Percentiles rank a stretch among this genome's conserved stretches.
Conservation (phyloP, 345 rosid genomes). For the Barbarea vulgaris region DNA sequence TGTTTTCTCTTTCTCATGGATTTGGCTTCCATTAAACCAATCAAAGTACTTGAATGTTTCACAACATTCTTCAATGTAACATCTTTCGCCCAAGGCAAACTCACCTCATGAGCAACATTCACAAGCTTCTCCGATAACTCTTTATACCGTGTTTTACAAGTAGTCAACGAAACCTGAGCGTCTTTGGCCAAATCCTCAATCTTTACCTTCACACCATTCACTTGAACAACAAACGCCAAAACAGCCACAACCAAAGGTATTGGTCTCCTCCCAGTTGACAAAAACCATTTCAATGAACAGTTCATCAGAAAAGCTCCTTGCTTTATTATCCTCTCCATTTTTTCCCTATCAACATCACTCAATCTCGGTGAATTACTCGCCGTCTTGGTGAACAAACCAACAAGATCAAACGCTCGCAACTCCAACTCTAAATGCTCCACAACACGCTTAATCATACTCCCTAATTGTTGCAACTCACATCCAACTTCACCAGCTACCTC, state of each 20-base stretch:
- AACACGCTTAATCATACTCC: slow-evolving; percentile 68
- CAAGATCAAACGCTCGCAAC: slow-evolving; percentile 60
- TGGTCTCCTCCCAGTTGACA: slow-evolving; percentile 77
- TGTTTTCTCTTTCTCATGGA: slow-evolving; percentile 48
- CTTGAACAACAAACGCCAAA: slow-evolving; percentile 59
- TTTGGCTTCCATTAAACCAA: slow-evolving; percentile 75
- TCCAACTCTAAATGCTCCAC: slow-evolving; percentile 54
- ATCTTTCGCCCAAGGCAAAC: slow-evolving; percentile 86
- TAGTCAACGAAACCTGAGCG: slow-evolving; percentile 43
- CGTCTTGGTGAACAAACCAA: slow-evolving; percentile 50
- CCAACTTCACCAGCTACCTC: slow-evolving; percentile 51
- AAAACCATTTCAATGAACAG: slow-evolving; percentile 73
- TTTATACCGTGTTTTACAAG: slow-evolving; percentile 55
- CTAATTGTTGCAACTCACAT: slow-evolving; percentile 65
- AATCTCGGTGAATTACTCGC: slow-evolving; percentile 37
- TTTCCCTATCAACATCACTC: slow-evolving; percentile 44
- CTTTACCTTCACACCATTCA: slow-evolving; percentile 55
- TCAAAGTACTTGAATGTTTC: slow-evolving; percentile 57
- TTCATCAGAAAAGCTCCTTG: slow-evolving; percentile 79
- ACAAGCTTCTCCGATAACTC: slow-evolving; percentile 69
- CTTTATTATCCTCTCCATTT: slow-evolving; percentile 50
- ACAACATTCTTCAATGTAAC: slow-evolving; percentile 67
- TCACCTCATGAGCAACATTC: slow-evolving; percentile 53
- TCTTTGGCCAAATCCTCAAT: slow-evolving; percentile 60
- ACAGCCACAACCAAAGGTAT: slow-evolving; percentile 76